Percentiles rank a stretch among this genome's conserved stretches.
Evolutionary conservation across 805 yeast genomes (phyloP).

Genomic region (Candida patagonica): DNA sequence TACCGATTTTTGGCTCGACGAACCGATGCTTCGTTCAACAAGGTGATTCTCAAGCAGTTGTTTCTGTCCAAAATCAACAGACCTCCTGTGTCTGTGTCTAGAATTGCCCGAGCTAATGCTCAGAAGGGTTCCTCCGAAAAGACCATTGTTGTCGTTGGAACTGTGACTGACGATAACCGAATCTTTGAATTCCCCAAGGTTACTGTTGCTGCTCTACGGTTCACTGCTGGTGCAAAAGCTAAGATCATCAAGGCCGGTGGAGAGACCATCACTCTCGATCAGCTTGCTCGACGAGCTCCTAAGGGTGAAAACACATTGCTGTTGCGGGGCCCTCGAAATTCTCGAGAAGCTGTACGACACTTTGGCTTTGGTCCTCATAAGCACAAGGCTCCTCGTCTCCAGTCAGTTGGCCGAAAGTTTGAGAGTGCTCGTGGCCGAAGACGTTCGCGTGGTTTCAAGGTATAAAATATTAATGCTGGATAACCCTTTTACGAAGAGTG

Average conservation of each 20-base stretch:
- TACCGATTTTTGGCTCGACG: constrained; percentile 99
- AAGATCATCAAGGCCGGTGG: constrained; percentile 98
- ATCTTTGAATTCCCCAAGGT: constrained; percentile 89
- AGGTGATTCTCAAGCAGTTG: constrained; percentile 85
- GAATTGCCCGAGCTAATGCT: constrained; percentile 73
- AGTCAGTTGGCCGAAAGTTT: constrained; percentile 98
- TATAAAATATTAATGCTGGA: no score
- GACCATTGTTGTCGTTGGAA: constrained; percentile 97
- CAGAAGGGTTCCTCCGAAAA: constrained; percentile 81
- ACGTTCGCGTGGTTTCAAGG: constrained; percentile 99
- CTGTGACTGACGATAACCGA: constrained; percentile 98
- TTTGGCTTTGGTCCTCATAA: constrained; percentile 99
- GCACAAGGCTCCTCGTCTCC: constrained; percentile 97
- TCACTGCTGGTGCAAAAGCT: constrained; percentile 98
- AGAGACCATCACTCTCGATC: constrained; percentile 98
- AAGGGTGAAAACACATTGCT: constrained; percentile 98
- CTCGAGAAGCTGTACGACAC: constrained; percentile 99
- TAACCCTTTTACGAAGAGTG: constrained; percentile 4
- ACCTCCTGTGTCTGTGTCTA: constrained; percentile 97
- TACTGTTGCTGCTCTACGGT: constrained; percentile 97
- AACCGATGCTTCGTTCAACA: constrained; percentile 96
- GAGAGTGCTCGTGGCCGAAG: constrained; percentile 99
- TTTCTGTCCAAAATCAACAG: constrained; percentile 98
- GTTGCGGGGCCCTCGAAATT: constrained; percentile 97
- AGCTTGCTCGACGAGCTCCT: constrained; percentile 98